These are phyloP conservation scores for Rhodomyrtus tomentosa DNA, from an alignment of 345 rosid species.

Conservation along the genomic window DNA sequence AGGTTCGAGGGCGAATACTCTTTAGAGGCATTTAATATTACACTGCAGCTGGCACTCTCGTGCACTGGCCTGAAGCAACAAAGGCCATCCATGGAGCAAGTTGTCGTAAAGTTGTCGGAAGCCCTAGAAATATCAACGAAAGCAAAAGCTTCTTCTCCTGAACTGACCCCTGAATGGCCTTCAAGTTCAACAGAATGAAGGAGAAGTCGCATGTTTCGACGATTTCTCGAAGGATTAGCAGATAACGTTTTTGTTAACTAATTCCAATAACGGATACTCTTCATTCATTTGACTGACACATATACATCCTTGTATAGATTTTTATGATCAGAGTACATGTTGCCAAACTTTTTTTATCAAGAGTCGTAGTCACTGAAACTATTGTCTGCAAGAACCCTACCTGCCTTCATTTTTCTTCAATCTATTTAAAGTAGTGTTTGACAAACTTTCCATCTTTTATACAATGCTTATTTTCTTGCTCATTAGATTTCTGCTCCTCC, in stretches of 20 bases:
- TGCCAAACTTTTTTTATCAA: background rate
- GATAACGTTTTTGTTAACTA: background rate
- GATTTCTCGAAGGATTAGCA: background rate
- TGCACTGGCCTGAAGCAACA: slow-evolving; percentile 27
- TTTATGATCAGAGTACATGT: background rate
- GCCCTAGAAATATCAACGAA: slow-evolving; percentile 26
- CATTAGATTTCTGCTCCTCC: background rate
- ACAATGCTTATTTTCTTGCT: background rate
- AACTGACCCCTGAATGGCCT: background rate
- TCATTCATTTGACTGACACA: background rate
- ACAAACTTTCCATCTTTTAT: background rate
- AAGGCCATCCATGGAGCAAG: slow-evolving; percentile 34
- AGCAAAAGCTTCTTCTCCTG: slow-evolving; percentile 3
- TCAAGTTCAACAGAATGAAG: background rate
- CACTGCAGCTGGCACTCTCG: slow-evolving; percentile 30
- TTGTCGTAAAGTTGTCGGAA: slow-evolving; percentile 19
- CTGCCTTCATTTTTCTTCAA: background rate
- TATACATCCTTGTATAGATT: background rate
- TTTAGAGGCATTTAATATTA: slow-evolving; percentile 30
- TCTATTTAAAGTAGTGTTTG: background rate
- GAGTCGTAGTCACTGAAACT: background rate
- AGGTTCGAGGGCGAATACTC: slow-evolving; percentile 31
- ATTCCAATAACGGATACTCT: background rate
- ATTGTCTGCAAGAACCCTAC: background rate
- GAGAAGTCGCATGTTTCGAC: background rate